phyloP scores from a whole-genome alignment of 2,329 filamentous ascomycete genomes.

The Pyricularia grisea region DNA sequence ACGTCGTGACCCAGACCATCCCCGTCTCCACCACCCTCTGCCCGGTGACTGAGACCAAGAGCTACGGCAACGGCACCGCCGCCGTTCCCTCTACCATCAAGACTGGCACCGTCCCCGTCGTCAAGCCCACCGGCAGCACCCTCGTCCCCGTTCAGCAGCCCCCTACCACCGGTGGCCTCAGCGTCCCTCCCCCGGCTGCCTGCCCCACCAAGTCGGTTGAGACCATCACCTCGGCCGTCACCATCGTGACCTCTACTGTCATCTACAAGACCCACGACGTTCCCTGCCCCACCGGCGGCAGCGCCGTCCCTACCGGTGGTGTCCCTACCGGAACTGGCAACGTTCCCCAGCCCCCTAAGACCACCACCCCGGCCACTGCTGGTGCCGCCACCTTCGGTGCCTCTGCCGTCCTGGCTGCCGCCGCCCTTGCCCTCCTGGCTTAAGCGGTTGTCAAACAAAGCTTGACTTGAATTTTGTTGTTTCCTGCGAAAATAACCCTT shows the following conservation, averaged over 20 bases:
- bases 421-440: slow-evolving; percentile 41
- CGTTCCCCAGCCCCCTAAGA: slow-evolving; percentile 14
- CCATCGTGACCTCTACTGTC: slow-evolving; percentile 44
- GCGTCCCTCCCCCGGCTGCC: slow-evolving; percentile 13
- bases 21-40: slow-evolving; percentile 35
- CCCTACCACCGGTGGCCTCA: slow-evolving; percentile 10
- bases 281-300: slow-evolving; percentile 27
- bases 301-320: slow-evolving; percentile 11
- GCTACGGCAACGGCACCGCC: slow-evolving; percentile 12
- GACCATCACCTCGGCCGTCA: slow-evolving; percentile 46
- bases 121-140: slow-evolving; percentile 20
- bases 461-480: not conserved
- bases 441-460: slow-evolving; percentile 25
- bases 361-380: slow-evolving; percentile 31
- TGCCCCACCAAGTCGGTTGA: slow-evolving; percentile 32
- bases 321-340: slow-evolving; percentile 10
- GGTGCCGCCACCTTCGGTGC: slow-evolving; percentile 43
- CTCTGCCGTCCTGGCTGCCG: slow-evolving; percentile 44
- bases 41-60: slow-evolving; percentile 17
- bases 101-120: slow-evolving; percentile 24
- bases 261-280: slow-evolving; percentile 38
- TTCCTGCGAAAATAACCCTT: not conserved
- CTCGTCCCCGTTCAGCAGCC: slow-evolving; percentile 16
- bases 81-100: slow-evolving; percentile 18
- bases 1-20: slow-evolving; percentile 26